These are phyloP conservation scores for Pontederia crassipes DNA, from an alignment of 176 grass and related monocot genomes.

Conservation along the genomic window DNA sequence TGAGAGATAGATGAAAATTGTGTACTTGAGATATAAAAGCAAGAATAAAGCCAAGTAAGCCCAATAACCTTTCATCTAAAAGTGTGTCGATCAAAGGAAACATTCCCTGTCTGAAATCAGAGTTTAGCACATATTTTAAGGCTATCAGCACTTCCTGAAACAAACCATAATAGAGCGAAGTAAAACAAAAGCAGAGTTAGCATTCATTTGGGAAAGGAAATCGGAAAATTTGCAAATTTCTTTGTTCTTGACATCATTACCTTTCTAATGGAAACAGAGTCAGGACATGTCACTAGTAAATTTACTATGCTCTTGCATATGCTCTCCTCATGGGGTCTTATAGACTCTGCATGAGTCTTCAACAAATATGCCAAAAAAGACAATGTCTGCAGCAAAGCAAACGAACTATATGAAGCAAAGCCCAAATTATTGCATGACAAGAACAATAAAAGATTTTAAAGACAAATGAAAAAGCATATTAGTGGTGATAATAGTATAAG, in stretches of 20 bases:
- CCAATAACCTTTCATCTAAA: constrained; percentile 83
- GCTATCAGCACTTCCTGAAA: constrained; percentile 86
- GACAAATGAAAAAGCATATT: background rate
- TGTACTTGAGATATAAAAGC: too few species aligned
- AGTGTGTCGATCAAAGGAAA: constrained; percentile 97
- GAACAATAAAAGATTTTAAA: background rate
- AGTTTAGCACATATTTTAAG: constrained; percentile 92
- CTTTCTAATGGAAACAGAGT: constrained; percentile 98
- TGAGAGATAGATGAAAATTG: background rate
- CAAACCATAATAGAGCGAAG: constrained; percentile 10
- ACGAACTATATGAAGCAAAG: constrained; percentile 12
- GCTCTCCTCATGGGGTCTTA: constrained; percentile 89
- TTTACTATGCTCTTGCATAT: constrained; percentile 99
- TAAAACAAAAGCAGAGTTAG: constrained; percentile 4
- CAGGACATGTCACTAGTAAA: constrained; percentile 95
- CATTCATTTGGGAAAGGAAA: background rate
- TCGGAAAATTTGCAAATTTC: background rate
- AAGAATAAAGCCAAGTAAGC: background rate
- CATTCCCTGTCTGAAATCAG: constrained; percentile 76
- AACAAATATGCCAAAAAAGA: constrained; percentile 89
- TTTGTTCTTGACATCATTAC: constrained; percentile 13
- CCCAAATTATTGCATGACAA: constrained; percentile 4
- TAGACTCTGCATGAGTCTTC: constrained; percentile 92
- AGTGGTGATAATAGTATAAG: background rate
- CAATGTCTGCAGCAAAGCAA: constrained; percentile 55